Evolutionary conservation across 2,329 filamentous ascomycete genomes (phyloP), one percentile per base, ranked within the genome.

Genomic region (Penicillium sp.): DNA sequence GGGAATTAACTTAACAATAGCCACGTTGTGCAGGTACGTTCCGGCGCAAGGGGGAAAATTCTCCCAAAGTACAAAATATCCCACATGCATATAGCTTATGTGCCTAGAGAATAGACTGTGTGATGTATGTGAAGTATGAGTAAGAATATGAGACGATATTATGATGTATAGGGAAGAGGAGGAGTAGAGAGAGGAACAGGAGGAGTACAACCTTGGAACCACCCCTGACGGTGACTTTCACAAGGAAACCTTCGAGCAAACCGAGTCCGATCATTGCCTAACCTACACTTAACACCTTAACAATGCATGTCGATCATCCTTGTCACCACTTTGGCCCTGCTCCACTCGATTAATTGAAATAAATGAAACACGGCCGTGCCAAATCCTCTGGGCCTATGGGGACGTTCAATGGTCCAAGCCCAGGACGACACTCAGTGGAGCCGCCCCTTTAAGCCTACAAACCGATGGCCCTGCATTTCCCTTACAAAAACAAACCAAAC

Each of bases 311-410:
- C 48, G 49, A 55, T 51, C 49, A 29, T 47, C 22, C 45, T 38
- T 40, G 39, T 41, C 48, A 50, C 29, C 21, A 38, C 24, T 27
- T 45, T 49, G 47, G 50, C 55, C 45, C 38, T 43, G 46, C 53
- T 58, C 59, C 59, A 60, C 59, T 48, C 8, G 43, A 48, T 44
- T 38, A 40, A 41, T 39, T 31, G 45, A 11, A 54, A 40, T 45
- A 61, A 61, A 60, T 58, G 59, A 60, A 60, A 61, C 57, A 50
- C 32, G 45, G 46, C 55, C 53, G 53, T 53, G 46, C 51, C 52
- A 59, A 11, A n/a, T 13, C 41, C 36, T 41, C 11, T 46, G 39
- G 31, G 44, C 45, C 53, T 50, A 60, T 49, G 27, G 46, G 57
- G 44, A 48, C 50, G 22, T 32, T 47, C 32, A 18, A 18, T 36